phyloP scores from a whole-genome alignment of 306 rosid genomes.

The barrel medic (Medicago truncatula) region DNA sequence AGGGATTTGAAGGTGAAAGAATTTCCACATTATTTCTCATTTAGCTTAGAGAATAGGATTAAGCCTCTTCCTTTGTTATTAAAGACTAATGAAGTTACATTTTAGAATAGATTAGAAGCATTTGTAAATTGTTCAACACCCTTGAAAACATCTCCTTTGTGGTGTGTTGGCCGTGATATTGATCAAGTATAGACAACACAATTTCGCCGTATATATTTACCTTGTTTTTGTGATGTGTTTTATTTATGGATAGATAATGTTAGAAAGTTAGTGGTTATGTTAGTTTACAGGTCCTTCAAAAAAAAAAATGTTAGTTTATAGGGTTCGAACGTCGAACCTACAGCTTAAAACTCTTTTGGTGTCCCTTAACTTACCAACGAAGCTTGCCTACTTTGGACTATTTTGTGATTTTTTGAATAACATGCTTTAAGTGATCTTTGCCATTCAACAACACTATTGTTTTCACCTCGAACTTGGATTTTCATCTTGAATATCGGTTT shows the following conservation, averaged over 20 bases:
- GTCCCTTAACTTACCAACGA: background rate
- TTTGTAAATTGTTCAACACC: conserved; percentile 83
- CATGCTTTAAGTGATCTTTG: background rate
- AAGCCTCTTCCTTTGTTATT: conserved; percentile 76
- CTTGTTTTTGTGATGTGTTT: conserved; percentile 19
- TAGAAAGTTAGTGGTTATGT: background rate
- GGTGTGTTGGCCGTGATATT: conserved; percentile 59
- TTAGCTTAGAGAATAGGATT: conserved; percentile 83
- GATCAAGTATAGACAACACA: conserved; percentile 44
- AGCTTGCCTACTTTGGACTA: too few relatives aligned
- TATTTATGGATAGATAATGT: background rate
- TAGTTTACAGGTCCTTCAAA: background rate
- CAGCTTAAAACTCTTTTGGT: background rate
- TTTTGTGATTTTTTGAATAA: too few relatives aligned
- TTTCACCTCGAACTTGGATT: background rate
- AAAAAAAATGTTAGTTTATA: background rate
- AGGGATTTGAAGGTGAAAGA: conserved; percentile 81
- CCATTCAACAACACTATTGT: conserved; percentile 1
- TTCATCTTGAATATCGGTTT: background rate
- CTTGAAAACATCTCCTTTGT: conserved; percentile 69
- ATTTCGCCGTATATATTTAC: conserved; percentile 43
- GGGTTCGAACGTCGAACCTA: background rate
- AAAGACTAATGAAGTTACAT: conserved; percentile 59
- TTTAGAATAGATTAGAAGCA: conserved; percentile 67
- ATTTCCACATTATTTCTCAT: conserved; percentile 89